A percentile compares a stretch with the other conserved stretches of the same genome.
These are phyloP conservation scores for Sclerotinia minor DNA, from an alignment of 2,329 filamentous ascomycete genomes.

Conservation along the genomic window DNA sequence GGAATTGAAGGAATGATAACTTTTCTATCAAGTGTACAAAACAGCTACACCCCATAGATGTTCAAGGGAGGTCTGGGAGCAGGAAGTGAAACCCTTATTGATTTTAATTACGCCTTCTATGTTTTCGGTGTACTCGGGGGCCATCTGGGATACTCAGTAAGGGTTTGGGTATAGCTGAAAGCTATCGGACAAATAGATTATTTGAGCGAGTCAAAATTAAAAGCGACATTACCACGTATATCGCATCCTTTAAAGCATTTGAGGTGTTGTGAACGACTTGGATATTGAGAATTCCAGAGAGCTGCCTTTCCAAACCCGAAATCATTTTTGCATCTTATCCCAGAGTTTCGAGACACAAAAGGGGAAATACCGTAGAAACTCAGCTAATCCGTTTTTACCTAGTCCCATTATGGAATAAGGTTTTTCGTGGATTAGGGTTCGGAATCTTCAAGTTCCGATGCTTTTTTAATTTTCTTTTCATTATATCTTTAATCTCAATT, in stretches of 20 bases:
- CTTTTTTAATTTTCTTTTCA: too few relatives aligned
- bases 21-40: constrained; percentile 28
- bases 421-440: too few relatives aligned
- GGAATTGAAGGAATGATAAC: constrained; percentile 23
- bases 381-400: too few relatives aligned
- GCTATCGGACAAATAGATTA: constrained; percentile 21
- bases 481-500: too few relatives aligned
- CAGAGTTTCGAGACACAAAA: not conserved
- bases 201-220: not conserved
- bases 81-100: constrained; percentile 27
- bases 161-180: constrained; percentile 16
- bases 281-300: not conserved
- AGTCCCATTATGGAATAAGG: too few relatives aligned
- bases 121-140: constrained; percentile 30
- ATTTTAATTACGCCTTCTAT: constrained; percentile 35
- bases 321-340: not conserved
- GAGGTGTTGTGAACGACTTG: not conserved
- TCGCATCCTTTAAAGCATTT: not conserved
- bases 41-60: constrained; percentile 22
- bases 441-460: too few relatives aligned
- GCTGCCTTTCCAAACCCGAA: not conserved
- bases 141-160: constrained; percentile 14
- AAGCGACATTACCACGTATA: not conserved
- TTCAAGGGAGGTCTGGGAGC: constrained; percentile 21
- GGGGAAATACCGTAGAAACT: too few relatives aligned